phyloP scores from a whole-genome alignment of 805 yeast species.

The Cyberlindnera japonica region DNA sequence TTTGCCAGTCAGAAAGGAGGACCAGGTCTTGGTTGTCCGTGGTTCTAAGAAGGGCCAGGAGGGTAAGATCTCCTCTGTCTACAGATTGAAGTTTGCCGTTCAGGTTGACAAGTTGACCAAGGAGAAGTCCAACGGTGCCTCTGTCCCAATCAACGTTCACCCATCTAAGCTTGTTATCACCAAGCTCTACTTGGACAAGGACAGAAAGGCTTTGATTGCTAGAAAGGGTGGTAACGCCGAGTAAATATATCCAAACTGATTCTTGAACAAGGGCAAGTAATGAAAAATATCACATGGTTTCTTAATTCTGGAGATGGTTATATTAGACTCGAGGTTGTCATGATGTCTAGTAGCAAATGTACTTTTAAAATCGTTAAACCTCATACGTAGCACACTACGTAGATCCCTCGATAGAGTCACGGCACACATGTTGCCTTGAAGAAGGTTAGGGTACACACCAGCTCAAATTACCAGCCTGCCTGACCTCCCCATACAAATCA shows the following conservation, averaged over 20 bases:
- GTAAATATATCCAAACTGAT: constrained; percentile 42
- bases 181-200: constrained; percentile 96
- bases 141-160: constrained; percentile 95
- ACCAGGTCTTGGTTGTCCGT: constrained; percentile 92
- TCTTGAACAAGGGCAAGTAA: constrained; percentile 6
- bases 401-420: no score
- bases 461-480: no score
- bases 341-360: constrained; percentile 12
- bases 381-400: background rate
- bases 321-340: constrained; percentile 9
- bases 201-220: constrained; percentile 95
- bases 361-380: constrained; percentile 8
- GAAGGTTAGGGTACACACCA: no score
- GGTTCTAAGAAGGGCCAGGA: constrained; percentile 99
- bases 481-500: no score
- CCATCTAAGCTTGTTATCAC: constrained; percentile 99
- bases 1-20: constrained; percentile 97
- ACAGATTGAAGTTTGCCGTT: constrained; percentile 96
- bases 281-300: constrained; percentile 6
- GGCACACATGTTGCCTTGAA: no score
- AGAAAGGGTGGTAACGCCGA: constrained; percentile 98
- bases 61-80: constrained; percentile 95
- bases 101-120: constrained; percentile 96
- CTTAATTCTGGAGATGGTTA: constrained; percentile 9
- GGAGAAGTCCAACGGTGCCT: constrained; percentile 98